Evolutionary conservation across 148 eudicot species (phyloP).

Genomic region (Spergularia bocconei): DNA sequence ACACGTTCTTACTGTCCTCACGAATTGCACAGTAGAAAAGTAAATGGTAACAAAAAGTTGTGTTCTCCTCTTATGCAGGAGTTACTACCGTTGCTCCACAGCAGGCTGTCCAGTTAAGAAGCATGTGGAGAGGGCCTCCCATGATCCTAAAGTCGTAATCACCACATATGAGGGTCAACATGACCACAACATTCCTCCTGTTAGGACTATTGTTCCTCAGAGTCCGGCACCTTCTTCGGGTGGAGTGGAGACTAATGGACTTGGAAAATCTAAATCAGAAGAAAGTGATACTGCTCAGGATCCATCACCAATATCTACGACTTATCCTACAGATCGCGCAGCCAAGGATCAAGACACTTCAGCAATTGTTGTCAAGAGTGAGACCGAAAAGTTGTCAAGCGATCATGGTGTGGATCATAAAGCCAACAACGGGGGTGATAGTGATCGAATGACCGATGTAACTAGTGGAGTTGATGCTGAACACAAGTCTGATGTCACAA

Average conservation of each 20-base stretch:
- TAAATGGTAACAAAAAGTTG: conserved; percentile 2
- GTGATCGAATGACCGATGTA: neutral
- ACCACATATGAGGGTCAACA: conserved; percentile 85
- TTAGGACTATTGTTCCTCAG: conserved; percentile 52
- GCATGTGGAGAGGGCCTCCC: conserved; percentile 77
- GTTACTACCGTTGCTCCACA: conserved; percentile 88
- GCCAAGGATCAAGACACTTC: conserved; percentile 1
- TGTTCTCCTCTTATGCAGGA: conserved; percentile 46
- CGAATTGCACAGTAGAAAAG: neutral
- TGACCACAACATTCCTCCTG: conserved; percentile 56
- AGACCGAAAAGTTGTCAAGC: neutral
- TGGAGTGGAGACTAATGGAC: conserved; percentile 29
- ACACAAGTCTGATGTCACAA: conserved; percentile 2
- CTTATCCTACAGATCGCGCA: neutral
- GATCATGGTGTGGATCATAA: conserved; percentile 3
- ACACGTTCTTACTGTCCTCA: neutral
- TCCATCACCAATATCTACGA: neutral
- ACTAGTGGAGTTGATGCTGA: neutral
- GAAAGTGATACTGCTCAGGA: conserved; percentile 30
- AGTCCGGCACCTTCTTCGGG: conserved; percentile 29
- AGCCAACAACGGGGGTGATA: neutral
- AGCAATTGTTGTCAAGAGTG: conserved; percentile 9
- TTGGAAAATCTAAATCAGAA: conserved; percentile 38
- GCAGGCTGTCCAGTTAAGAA: conserved; percentile 80
- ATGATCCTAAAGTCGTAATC: conserved; percentile 61